Percentiles rank a stretch among this genome's conserved stretches.
Conservation (phyloP, 805 yeast genomes). For the Hagleromyces aurorensis region DNA sequence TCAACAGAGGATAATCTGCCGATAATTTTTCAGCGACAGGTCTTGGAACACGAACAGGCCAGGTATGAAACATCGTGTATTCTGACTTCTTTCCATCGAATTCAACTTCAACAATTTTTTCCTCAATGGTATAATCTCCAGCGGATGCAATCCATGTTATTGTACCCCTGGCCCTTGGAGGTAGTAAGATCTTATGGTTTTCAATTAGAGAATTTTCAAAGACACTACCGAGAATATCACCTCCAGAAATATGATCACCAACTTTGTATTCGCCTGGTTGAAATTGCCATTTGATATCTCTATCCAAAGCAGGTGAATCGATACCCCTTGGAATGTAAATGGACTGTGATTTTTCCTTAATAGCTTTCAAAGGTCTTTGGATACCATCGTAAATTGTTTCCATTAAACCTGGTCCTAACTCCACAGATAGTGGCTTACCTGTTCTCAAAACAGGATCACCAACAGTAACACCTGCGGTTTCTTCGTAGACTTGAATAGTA, state of each 20-base stretch:
- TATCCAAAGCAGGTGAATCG: constrained; percentile 89
- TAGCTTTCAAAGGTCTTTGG: constrained; percentile 95
- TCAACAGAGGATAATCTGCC: constrained; percentile 90
- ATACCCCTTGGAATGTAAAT: constrained; percentile 99
- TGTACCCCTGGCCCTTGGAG: constrained; percentile 99
- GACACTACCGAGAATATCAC: constrained; percentile 91
- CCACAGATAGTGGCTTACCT: constrained; percentile 98
- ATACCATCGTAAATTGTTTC: constrained; percentile 99
- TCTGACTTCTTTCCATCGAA: constrained; percentile 77
- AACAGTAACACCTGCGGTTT: constrained; percentile 97
- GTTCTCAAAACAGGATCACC: constrained; percentile 99
- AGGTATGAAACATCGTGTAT: constrained; percentile 93
- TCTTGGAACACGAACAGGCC: constrained; percentile 99
- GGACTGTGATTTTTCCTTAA: constrained; percentile 78
- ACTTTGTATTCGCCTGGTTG: constrained; percentile 65
- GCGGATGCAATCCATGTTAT: constrained; percentile 80
- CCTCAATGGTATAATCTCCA: constrained; percentile 89
- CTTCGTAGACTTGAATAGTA: constrained; percentile 98
- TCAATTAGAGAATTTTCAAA: constrained; percentile 88
- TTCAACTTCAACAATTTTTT: constrained; percentile 85
- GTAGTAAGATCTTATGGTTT: constrained; percentile 90
- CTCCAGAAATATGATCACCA: constrained; percentile 97
- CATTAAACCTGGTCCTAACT: constrained; percentile 98
- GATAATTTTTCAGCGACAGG: constrained; percentile 92
- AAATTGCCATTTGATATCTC: constrained; percentile 78